Evolutionary conservation across 176 grass and related monocot genomes (phyloP).

Genomic region (Dactylis glomerata): DNA sequence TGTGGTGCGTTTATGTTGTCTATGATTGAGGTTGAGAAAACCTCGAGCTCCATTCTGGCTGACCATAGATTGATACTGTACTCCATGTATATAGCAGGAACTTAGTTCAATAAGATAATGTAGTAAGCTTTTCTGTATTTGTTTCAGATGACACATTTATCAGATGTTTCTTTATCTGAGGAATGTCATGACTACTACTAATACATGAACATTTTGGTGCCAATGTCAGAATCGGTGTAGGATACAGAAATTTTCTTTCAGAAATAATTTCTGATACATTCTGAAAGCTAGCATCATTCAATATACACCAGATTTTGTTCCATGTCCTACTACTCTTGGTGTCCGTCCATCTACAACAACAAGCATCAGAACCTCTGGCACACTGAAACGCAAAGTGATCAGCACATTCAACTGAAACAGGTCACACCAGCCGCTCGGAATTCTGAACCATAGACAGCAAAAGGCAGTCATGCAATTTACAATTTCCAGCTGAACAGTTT

Average conservation of each 20-base stretch:
- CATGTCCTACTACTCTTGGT: neutral
- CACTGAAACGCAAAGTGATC: neutral
- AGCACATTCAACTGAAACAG: conserved; percentile 4
- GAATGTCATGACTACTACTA: neutral
- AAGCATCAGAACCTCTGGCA: neutral
- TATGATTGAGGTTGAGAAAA: neutral
- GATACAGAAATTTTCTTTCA: neutral
- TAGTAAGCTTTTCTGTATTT: neutral
- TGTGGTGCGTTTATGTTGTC: neutral
- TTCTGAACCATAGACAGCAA: conserved; percentile 1
- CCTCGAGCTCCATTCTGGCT: neutral
- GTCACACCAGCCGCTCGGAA: neutral
- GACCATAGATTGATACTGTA: neutral
- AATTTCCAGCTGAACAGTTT: conserved; percentile 13
- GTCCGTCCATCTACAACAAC: neutral
- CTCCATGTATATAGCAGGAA: conserved; percentile 29
- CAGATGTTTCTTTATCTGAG: neutral
- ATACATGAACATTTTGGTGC: neutral
- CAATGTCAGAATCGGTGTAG: neutral
- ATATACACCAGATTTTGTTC: neutral
- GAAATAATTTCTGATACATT: neutral
- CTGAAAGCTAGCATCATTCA: neutral
- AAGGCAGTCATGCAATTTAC: conserved; percentile 35
- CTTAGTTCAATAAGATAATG: conserved; percentile 16
- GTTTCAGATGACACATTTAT: neutral